Evolutionary conservation across 345 rosid species (phyloP).

Genomic region (sweet orange (Citrus sinensis)): DVS_A1.0 CM039163.1:52167501-52168000

Average conservation of each 20-base stretch:
- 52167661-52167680: background rate
- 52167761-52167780: background rate
- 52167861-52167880: background rate
- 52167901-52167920: constrained; percentile 90
- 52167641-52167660: constrained; percentile 76
- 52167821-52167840: background rate
- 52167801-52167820: background rate
- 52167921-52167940: constrained; percentile 83
- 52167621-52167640: constrained; percentile 94
- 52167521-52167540: constrained; percentile 60
- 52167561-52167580: constrained; percentile 92
- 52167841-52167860: background rate
- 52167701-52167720: no score
- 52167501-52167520: constrained; percentile 47
- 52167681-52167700: background rate
- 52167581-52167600: constrained; percentile 72
- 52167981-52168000: constrained; percentile 97
- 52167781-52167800: background rate
- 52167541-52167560: constrained; percentile 71
- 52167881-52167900: constrained; percentile 45
- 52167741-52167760: background rate
- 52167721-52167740: constrained; percentile 2
- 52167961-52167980: constrained; percentile 76
- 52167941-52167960: constrained; percentile 55
- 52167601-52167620: constrained; percentile 35